Percentiles rank a stretch among this genome's conserved stretches.
phyloP scores from a whole-genome alignment of 306 rosid genomes.

The Dicorynia guianensis region DNA sequence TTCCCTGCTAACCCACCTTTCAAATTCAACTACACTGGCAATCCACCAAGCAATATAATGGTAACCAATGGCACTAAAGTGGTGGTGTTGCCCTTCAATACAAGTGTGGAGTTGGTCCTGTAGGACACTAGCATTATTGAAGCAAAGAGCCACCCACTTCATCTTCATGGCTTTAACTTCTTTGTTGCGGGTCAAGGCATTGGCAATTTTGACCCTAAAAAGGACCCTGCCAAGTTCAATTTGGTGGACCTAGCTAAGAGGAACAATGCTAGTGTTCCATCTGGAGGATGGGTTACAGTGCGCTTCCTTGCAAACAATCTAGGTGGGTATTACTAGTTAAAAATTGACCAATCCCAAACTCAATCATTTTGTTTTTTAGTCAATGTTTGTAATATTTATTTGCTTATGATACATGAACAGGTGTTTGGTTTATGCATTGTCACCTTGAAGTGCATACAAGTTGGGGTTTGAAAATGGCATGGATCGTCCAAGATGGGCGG shows the following conservation, averaged over 20 bases:
- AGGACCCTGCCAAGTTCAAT: conserved; percentile 54
- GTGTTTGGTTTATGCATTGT: conserved; percentile 69
- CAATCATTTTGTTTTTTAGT: not conserved
- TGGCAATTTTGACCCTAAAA: conserved; percentile 59
- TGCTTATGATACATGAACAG: conserved; percentile 10
- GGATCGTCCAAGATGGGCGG: conserved; percentile 58
- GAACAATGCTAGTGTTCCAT: conserved; percentile 57
- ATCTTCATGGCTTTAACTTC: conserved; percentile 66
- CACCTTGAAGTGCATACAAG: conserved; percentile 65
- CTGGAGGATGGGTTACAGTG: conserved; percentile 66
- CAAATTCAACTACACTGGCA: conserved; percentile 65
- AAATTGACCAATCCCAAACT: not conserved
- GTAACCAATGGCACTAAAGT: conserved; percentile 57
- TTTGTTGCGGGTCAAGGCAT: conserved; percentile 57
- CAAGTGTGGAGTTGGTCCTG: conserved; percentile 55
- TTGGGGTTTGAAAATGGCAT: conserved; percentile 69
- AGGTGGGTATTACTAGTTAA: conserved; percentile 25
- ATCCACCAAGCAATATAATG: conserved; percentile 52
- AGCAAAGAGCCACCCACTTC: conserved; percentile 68
- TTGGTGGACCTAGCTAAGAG: conserved; percentile 65
- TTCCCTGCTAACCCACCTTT: conserved; percentile 56
- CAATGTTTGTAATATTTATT: not conserved
- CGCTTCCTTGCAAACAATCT: conserved; percentile 64
- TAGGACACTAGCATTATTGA: conserved; percentile 63
- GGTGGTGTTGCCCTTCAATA: conserved; percentile 50